Conservation (phyloP, 768 basidiomycete genomes). For the Panus rudis region DNA sequence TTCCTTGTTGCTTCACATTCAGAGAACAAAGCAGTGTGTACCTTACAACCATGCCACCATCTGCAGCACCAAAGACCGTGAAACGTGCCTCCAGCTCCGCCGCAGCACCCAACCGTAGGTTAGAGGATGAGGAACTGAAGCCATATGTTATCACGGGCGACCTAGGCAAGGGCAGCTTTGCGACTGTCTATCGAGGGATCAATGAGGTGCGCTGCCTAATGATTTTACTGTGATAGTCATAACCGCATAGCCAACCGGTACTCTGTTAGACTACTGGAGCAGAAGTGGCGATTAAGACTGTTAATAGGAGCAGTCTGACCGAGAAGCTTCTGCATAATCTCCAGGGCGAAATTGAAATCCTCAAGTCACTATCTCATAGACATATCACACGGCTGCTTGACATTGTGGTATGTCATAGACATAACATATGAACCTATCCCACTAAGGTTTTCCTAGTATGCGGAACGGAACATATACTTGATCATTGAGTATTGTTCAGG, state of each 20-base stretch:
- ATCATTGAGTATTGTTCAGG: slow-evolving; percentile 98
- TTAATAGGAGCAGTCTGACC: slow-evolving; percentile 80
- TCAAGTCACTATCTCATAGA: slow-evolving; percentile 87
- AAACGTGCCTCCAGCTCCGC: slow-evolving; percentile 15
- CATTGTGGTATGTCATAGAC: slow-evolving; percentile 61
- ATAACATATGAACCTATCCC: background rate
- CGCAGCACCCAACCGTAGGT: no score
- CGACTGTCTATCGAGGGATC: slow-evolving; percentile 92
- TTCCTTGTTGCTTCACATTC: no score
- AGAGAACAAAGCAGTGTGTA: no score
- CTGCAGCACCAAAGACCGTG: slow-evolving; percentile 12
- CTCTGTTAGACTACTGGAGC: slow-evolving; percentile 18
- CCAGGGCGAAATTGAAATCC: slow-evolving; percentile 96
- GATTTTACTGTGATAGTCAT: background rate
- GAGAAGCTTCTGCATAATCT: slow-evolving; percentile 94
- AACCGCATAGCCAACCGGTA: background rate
- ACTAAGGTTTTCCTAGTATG: slow-evolving; percentile 37
- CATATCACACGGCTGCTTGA: slow-evolving; percentile 92
- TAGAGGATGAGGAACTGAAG: slow-evolving; percentile 64
- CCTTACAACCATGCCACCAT: slow-evolving; percentile 23
- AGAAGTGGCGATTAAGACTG: slow-evolving; percentile 90
- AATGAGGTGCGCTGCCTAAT: slow-evolving; percentile 56
- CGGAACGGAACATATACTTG: slow-evolving; percentile 79
- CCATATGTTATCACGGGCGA: slow-evolving; percentile 74
- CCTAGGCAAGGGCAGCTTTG: slow-evolving; percentile 90